Evolutionary conservation across 2,329 filamentous ascomycete species (phyloP).

Genomic region (Blastomyces parvus): DNA sequence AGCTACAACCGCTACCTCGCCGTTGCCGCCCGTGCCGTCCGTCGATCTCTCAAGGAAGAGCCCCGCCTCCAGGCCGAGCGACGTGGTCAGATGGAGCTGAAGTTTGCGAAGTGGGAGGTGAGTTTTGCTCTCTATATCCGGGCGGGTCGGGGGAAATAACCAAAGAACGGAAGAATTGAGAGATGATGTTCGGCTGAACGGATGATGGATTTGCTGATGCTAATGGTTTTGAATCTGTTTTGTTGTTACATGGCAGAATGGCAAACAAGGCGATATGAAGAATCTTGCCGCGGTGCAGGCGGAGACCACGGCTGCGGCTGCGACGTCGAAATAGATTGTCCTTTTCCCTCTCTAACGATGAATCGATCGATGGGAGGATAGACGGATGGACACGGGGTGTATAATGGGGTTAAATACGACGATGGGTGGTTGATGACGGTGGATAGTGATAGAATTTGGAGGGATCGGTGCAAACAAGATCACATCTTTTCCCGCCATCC

Average conservation of each 20-base stretch:
- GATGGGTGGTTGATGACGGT: conserved; percentile 17
- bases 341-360: conserved; percentile 9
- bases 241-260: conserved; percentile 56
- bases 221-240: neutral
- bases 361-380: neutral
- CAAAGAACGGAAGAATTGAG: no score
- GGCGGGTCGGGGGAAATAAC: neutral
- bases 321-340: conserved; percentile 34
- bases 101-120: conserved; percentile 94
- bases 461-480: neutral
- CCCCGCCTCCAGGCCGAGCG: conserved; percentile 80
- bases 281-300: conserved; percentile 52
- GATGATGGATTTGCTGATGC: neutral
- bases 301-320: conserved; percentile 33
- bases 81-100: conserved; percentile 78
- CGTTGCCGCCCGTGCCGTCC: conserved; percentile 87
- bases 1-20: conserved; percentile 99
- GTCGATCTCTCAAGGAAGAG: conserved; percentile 93
- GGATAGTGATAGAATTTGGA: conserved; percentile 9
- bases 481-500: neutral
- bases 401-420: neutral
- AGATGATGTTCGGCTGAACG: neutral
- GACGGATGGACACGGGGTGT: conserved; percentile 14
- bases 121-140: conserved; percentile 35
- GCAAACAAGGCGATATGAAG: conserved; percentile 86